These are phyloP conservation scores for Entomortierella parvispora DNA, from an alignment of 192 early-diverging fungal genomes.

Conservation along the genomic window DNA sequence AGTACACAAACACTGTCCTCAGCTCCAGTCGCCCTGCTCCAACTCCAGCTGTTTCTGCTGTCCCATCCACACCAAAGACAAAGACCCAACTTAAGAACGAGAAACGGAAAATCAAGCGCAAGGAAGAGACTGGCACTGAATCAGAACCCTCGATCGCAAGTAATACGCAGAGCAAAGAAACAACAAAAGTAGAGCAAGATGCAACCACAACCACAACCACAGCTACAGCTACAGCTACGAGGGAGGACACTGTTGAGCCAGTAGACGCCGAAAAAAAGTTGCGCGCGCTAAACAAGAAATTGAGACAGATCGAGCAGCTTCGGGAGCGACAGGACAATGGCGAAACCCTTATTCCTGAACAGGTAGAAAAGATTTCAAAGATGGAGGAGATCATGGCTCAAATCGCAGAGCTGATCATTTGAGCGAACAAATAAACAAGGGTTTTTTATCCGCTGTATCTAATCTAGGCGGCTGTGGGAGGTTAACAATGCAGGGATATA, in stretches of 20 bases:
- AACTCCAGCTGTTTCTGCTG: neutral
- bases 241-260: neutral
- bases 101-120: conserved; percentile 55
- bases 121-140: conserved; percentile 34
- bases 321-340: conserved; percentile 62
- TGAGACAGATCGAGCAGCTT: conserved; percentile 71
- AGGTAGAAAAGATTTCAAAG: conserved; percentile 70
- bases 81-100: conserved; percentile 64
- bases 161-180: too few relatives aligned
- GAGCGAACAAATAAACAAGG: neutral
- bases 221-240: neutral
- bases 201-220: neutral
- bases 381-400: conserved; percentile 52
- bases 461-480: neutral
- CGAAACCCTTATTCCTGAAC: conserved; percentile 62
- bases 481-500: neutral
- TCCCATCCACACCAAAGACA: conserved; percentile 31
- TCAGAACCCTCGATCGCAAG: too few relatives aligned
- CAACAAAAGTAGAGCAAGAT: conserved; percentile 3
- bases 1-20: conserved; percentile 71
- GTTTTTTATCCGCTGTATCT: too few relatives aligned
- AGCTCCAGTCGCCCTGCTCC: conserved; percentile 25
- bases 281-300: conserved; percentile 74
- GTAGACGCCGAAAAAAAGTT: conserved; percentile 59
- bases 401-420: conserved; percentile 22